Base-by-base conservation (phyloP, 2,329 filamentous ascomycete genomes). In the Fusarium papillatum region DNA sequence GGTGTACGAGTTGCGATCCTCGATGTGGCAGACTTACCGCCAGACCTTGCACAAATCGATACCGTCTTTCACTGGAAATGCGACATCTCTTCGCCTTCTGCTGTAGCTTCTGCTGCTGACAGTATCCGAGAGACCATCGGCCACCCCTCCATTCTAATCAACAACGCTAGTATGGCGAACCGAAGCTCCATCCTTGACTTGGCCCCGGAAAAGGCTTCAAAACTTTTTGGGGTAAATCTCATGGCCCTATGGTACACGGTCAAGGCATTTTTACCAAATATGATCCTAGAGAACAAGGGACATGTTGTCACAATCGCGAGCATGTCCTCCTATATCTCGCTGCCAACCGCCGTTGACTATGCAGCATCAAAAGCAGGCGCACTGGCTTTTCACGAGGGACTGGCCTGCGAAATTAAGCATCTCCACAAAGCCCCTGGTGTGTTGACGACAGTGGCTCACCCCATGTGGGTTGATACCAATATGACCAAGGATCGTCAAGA, bases 251-350 rank as follows among this genome's bases (percentile, higher is more conserved):
- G 90, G 84, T 90, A 87, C 83, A 86, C 91, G 8, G 83, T 87
- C 1, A 88, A 90, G 76, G 88, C 92, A 73, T 94, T 94, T 82
- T 83, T 94, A 3, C 92, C 93, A 0, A 78, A 82, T 70, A 92
- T 94, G 88, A 83, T 92, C 57, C 79, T 82, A 19, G 77, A 77
- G 8, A 90, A 93, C 83, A 92, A 94, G 83, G 92, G 93, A 64
- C 93, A 93, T 86, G 83, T 94, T 36, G 91, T 94, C 34, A 94
- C 90, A 1, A 88, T 94, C 36, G 91, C 93, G 19, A 91, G 88
- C 9, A 85, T 90, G 41, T 91, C 92, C 0, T 88, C 88, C 22
- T 93, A 89, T 80, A 79, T 90, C 10, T 84, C 88, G 4, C 87
- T 90, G 0, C 89, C 92, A 3, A 86, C 86, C 72, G 89, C 93